These are phyloP conservation scores for Suillus paluster DNA, from an alignment of 768 basidiomycete genomes.

Conservation along the genomic window DNA sequence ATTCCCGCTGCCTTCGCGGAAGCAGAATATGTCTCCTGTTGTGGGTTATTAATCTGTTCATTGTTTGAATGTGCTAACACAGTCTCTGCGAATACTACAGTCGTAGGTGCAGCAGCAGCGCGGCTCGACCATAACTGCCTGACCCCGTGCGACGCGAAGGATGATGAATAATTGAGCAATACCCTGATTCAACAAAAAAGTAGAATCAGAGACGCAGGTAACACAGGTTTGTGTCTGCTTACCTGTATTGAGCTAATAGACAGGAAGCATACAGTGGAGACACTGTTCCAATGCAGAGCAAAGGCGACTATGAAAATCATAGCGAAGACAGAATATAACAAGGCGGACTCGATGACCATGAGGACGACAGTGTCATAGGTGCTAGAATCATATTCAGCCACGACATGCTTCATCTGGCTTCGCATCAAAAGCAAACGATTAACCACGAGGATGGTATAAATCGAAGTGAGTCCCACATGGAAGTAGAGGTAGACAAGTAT, in stretches of 20 bases:
- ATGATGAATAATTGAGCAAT: conserved; percentile 41
- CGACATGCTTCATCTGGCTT: conserved; percentile 11
- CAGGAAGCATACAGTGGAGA: conserved; percentile 36
- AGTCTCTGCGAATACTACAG: background rate
- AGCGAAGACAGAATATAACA: conserved; percentile 28
- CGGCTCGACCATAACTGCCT: conserved; percentile 16
- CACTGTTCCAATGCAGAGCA: conserved; percentile 20
- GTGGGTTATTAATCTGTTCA: background rate
- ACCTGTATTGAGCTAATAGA: conserved; percentile 37
- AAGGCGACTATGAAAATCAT: conserved; percentile 40
- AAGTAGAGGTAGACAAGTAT: conserved; percentile 34
- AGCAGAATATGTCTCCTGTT: too few species aligned
- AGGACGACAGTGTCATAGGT: conserved; percentile 31
- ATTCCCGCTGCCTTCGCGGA: background rate
- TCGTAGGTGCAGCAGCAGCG: background rate
- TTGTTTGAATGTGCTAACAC: background rate
- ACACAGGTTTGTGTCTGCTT: background rate
- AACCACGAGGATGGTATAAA: conserved; percentile 35
- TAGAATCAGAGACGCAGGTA: background rate
- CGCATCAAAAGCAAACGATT: conserved; percentile 31
- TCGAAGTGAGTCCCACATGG: conserved; percentile 34
- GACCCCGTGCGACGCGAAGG: conserved; percentile 37
- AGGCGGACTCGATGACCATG: conserved; percentile 42
- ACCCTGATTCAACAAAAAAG: conserved; percentile 21
- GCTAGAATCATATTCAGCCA: conserved; percentile 20